Percentiles rank a stretch among this genome's conserved stretches.
These are phyloP conservation scores for Colletotrichum lindemuthianum DNA, from an alignment of 2,329 filamentous ascomycete species.

Conservation along the genomic window DNA sequence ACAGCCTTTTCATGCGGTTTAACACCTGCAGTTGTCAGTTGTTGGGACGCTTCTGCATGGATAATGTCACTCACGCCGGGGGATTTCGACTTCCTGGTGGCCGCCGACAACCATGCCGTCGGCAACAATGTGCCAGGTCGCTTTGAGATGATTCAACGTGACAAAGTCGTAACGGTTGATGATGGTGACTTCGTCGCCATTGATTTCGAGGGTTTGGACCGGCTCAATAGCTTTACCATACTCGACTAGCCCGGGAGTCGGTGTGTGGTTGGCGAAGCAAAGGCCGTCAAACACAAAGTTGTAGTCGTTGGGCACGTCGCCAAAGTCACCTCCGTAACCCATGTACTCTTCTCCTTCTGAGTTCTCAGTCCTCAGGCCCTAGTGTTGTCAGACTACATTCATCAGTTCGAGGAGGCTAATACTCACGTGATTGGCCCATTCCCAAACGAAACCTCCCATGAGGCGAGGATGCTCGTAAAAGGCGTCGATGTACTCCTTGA, in stretches of 20 bases:
- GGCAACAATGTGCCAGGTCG: conserved; percentile 53
- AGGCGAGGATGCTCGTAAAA: conserved; percentile 63
- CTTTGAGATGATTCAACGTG: conserved; percentile 59
- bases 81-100: conserved; percentile 48
- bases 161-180: conserved; percentile 66
- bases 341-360: conserved; percentile 58
- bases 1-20: conserved; percentile 53
- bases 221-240: conserved; percentile 70
- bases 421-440: conserved; percentile 69
- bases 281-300: conserved; percentile 70
- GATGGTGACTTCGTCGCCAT: conserved; percentile 55
- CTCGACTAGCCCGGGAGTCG: conserved; percentile 62
- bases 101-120: conserved; percentile 50
- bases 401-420: neutral
- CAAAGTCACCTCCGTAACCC: conserved; percentile 71
- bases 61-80: conserved; percentile 45
- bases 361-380: conserved; percentile 55
- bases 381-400: conserved; percentile 23
- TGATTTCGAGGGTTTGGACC: conserved; percentile 59
- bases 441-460: conserved; percentile 74
- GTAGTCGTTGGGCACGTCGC: conserved; percentile 67
- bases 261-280: conserved; percentile 58
- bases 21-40: conserved; percentile 44
- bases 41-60: no score
- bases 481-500: conserved; percentile 73